Evolutionary conservation across 1,139 yeast species (phyloP).

Genomic region (Debaryomyces coudertii): DNA sequence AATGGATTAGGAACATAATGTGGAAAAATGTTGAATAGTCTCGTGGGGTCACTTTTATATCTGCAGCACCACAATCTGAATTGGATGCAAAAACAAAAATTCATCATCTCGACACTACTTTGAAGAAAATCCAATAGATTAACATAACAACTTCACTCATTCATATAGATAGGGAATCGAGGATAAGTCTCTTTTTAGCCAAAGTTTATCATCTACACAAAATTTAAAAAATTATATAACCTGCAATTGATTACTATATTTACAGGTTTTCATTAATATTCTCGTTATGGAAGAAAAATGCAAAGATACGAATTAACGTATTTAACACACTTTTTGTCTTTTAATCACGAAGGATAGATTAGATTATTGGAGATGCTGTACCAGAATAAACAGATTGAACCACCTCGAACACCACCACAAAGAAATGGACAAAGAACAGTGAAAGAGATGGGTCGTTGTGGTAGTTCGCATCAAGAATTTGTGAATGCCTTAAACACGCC

Average conservation of each 20-base stretch:
- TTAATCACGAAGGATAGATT: neutral
- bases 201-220: neutral
- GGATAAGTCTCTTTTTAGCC: neutral
- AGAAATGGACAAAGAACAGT: neutral
- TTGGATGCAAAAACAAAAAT: too few relatives aligned
- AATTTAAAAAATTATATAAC: neutral
- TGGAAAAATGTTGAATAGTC: too few relatives aligned
- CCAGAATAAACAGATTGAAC: neutral
- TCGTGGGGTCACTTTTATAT: too few relatives aligned
- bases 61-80: too few relatives aligned
- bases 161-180: neutral
- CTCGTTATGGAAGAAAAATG: conserved; percentile 5
- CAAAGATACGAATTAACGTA: neutral
- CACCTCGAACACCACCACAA: conserved; percentile 3
- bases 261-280: conserved; percentile 11
- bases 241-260: conserved; percentile 2
- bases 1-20: too few relatives aligned
- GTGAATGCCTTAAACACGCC: conserved; percentile 2
- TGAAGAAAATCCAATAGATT: too few relatives aligned
- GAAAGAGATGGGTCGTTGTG: neutral
- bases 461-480: neutral
- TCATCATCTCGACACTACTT: too few relatives aligned
- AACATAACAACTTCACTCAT: neutral
- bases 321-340: neutral
- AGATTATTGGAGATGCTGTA: neutral